Evolutionary conservation across 1,139 yeast genomes (phyloP), one percentile per base, ranked within the genome.

Genomic region (Lodderomyces orthopsilosis): DNA sequence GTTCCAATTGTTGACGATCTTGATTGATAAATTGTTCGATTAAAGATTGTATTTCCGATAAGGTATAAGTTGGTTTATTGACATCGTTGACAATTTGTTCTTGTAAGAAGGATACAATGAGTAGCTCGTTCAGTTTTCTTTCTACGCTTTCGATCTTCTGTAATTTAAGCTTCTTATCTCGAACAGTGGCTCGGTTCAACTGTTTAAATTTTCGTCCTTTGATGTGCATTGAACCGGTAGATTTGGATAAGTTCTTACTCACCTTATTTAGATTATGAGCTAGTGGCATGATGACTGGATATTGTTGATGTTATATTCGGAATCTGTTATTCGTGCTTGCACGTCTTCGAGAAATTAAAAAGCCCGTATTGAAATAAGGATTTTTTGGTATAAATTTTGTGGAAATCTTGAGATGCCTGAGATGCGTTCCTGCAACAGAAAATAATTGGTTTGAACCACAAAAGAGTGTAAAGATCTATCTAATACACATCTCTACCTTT

Each of bases 181-280:
- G 76, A 38, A 89, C 66, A 1, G 94, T 81, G n/a, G 97, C 97
- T 50, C 94, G 72, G 48, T 83, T 84, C 45, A 91, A 68, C 62
- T 86, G 90, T 61, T 85, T 85, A 64, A 88, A 85, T 63, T 88
- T 90, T 44, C 97, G 77, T 6, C 97, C 96, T 57, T 84, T 85
- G 34, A 95, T 90, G 61, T 91, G 98, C 52, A 91, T 74, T 24
- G 76, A 69, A 15, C 83, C 81, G 37, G 79, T 81, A 38, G 82
- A 70, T 60, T 79, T 78, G 48, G 76, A 65, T 47, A 82, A 63
- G 44, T 72, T 75, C 65, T 86, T 30, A 9, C 34, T 30, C 19
- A 30, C 34, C 12, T 30, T 30, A 9, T 30, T 30, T 14, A 30
- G 19, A 47, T 84, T 82, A 57, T 88, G 90, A 23, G 84, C 84